These are phyloP conservation scores for Ophiostoma piceae DNA, from an alignment of 2,329 filamentous ascomycete genomes.

Conservation along the genomic window DNA sequence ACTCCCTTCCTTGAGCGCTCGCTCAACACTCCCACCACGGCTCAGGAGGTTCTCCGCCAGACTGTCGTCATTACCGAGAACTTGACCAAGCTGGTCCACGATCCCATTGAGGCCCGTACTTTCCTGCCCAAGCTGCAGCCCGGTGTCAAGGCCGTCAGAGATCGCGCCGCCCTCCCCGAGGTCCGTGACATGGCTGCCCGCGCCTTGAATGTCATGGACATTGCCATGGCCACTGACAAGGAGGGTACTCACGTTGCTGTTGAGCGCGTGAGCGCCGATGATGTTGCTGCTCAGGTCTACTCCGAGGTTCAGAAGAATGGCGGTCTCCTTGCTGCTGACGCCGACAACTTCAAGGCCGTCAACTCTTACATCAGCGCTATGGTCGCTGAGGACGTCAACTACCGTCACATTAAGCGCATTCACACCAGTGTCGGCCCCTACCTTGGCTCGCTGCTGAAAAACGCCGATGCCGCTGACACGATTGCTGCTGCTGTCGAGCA, in stretches of 20 bases:
- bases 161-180: slow-evolving; percentile 87
- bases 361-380: slow-evolving; percentile 74
- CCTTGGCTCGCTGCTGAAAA: slow-evolving; percentile 62
- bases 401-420: slow-evolving; percentile 71
- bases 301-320: slow-evolving; percentile 67
- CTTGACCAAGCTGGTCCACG: slow-evolving; percentile 94
- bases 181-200: slow-evolving; percentile 84
- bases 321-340: slow-evolving; percentile 44
- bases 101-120: slow-evolving; percentile 84
- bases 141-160: slow-evolving; percentile 82
- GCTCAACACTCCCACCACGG: slow-evolving; percentile 82
- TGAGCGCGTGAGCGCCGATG: slow-evolving; percentile 62
- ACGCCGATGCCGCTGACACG: slow-evolving; percentile 53
- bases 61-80: slow-evolving; percentile 97
- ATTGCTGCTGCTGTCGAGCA: slow-evolving; percentile 70
- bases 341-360: slow-evolving; percentile 62
- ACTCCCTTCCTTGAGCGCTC: slow-evolving; percentile 92
- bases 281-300: slow-evolving; percentile 70
- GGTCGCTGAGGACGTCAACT: slow-evolving; percentile 83
- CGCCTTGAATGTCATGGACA: slow-evolving; percentile 80
- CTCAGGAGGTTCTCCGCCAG: slow-evolving; percentile 90
- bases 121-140: slow-evolving; percentile 94
- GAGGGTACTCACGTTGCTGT: slow-evolving; percentile 41
- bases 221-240: slow-evolving; percentile 76
- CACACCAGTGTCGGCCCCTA: slow-evolving; percentile 66